These are phyloP conservation scores for Aspergillus luchuensis DNA, from an alignment of 2,329 filamentous ascomycete genomes.

Conservation along the genomic window DNA sequence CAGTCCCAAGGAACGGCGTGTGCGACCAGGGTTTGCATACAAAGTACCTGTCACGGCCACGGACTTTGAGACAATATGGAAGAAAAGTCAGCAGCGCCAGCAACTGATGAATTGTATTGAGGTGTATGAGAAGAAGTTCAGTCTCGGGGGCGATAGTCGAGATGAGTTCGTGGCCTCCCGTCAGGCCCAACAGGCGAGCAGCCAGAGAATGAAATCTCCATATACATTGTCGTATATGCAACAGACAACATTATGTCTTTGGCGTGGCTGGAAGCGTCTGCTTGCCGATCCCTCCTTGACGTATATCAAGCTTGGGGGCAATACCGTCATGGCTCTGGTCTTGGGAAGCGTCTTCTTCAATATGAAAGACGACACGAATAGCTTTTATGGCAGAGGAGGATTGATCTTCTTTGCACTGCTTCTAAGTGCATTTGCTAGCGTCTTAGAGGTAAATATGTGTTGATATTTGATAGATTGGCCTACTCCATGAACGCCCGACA, in stretches of 20 bases:
- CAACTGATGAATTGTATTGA: no score
- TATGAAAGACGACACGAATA: conserved; percentile 61
- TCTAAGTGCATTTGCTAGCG: conserved; percentile 76
- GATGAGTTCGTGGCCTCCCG: conserved; percentile 37
- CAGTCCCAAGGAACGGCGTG: conserved; percentile 59
- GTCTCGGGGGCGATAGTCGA: conserved; percentile 29
- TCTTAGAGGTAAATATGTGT: conserved; percentile 56
- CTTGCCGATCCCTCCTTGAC: conserved; percentile 72
- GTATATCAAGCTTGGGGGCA: conserved; percentile 63
- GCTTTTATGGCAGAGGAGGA: conserved; percentile 74
- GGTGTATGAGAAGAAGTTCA: no score
- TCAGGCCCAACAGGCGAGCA: conserved; percentile 39
- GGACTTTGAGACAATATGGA: conserved; percentile 29
- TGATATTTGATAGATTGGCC: neutral
- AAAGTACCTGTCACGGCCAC: conserved; percentile 65
- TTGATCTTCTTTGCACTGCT: conserved; percentile 81
- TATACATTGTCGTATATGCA: conserved; percentile 75
- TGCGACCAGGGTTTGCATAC: conserved; percentile 52
- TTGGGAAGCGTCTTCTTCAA: conserved; percentile 78
- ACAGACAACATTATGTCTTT: conserved; percentile 75
- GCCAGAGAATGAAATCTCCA: conserved; percentile 65
- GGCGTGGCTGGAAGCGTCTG: conserved; percentile 74
- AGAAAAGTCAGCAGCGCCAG: no score
- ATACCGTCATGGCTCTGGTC: conserved; percentile 72
- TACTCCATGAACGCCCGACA: neutral